Percentiles rank a stretch among this genome's conserved stretches.
Conservation (phyloP, 768 basidiomycete genomes). For the Ramaria rubella region DNA sequence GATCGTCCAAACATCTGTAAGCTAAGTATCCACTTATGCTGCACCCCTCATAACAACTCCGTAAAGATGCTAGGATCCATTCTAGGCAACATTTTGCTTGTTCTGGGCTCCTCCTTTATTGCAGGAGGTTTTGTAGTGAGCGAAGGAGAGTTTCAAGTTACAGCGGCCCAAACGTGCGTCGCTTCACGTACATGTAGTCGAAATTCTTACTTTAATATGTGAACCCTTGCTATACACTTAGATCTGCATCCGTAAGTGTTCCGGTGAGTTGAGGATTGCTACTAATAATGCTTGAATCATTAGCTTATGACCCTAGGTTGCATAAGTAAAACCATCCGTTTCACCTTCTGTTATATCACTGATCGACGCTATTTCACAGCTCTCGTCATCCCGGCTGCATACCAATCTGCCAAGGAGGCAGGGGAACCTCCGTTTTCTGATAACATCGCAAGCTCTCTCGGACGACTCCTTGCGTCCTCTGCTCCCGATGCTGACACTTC, state of each 20-base stretch:
- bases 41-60: neutral
- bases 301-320: constrained; percentile 82
- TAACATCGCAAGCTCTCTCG: neutral
- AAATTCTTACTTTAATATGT: too few relatives aligned
- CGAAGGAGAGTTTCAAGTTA: constrained; percentile 72
- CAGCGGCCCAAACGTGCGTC: constrained; percentile 81
- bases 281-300: constrained; percentile 10
- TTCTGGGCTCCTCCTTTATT: constrained; percentile 86
- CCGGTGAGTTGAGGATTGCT: too few relatives aligned
- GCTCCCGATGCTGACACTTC: constrained; percentile 29
- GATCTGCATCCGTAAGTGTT: constrained; percentile 34
- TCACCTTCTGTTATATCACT: neutral
- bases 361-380: constrained; percentile 33
- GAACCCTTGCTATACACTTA: constrained; percentile 13
- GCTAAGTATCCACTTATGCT: constrained; percentile 16
- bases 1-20: constrained; percentile 86
- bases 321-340: constrained; percentile 51
- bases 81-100: constrained; percentile 82
- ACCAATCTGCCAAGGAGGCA: constrained; percentile 32
- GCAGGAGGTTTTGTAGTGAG: constrained; percentile 63
- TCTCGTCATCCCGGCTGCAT: constrained; percentile 88
- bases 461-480: constrained; percentile 11
- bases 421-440: constrained; percentile 5
- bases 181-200: neutral
- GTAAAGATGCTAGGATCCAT: constrained; percentile 82